phyloP scores from a whole-genome alignment of 2,329 filamentous ascomycete genomes.

The Pseudogymnoascus sp. region DNA sequence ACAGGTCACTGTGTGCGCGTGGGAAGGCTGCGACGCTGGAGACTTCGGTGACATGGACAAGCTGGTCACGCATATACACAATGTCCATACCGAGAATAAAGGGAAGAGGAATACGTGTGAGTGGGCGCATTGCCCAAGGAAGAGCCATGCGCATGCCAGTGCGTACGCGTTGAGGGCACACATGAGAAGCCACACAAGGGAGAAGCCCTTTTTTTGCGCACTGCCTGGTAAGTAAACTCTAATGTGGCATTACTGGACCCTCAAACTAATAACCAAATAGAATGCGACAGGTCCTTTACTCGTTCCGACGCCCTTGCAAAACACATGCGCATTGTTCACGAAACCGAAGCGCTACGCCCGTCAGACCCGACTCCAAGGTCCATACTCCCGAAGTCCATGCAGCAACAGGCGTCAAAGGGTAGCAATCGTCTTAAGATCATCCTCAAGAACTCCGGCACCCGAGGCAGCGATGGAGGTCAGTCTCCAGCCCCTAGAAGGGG shows the following conservation, averaged over 20 bases:
- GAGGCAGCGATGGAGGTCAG: constrained; percentile 45
- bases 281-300: constrained; percentile 96
- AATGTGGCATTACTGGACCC: not conserved
- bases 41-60: constrained; percentile 74
- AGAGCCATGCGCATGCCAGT: constrained; percentile 85
- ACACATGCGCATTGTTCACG: constrained; percentile 97
- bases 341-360: constrained; percentile 85
- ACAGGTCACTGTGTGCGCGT: constrained; percentile 69
- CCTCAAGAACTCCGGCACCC: constrained; percentile 52
- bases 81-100: constrained; percentile 85
- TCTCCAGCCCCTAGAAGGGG: not conserved
- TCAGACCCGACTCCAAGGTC: constrained; percentile 67
- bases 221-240: constrained; percentile 61
- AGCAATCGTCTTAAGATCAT: constrained; percentile 53
- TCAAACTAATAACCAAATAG: constrained; percentile 36
- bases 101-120: constrained; percentile 98
- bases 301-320: constrained; percentile 92
- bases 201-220: constrained; percentile 97
- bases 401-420: constrained; percentile 34
- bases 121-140: constrained; percentile 82
- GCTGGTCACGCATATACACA: constrained; percentile 76
- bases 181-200: constrained; percentile 94
- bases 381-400: constrained; percentile 32
- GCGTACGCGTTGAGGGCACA: constrained; percentile 94
- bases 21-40: constrained; percentile 65